Conservation (phyloP, 1,284 basidiomycete species). For the Lentinula novae-zelandiae region DNA sequence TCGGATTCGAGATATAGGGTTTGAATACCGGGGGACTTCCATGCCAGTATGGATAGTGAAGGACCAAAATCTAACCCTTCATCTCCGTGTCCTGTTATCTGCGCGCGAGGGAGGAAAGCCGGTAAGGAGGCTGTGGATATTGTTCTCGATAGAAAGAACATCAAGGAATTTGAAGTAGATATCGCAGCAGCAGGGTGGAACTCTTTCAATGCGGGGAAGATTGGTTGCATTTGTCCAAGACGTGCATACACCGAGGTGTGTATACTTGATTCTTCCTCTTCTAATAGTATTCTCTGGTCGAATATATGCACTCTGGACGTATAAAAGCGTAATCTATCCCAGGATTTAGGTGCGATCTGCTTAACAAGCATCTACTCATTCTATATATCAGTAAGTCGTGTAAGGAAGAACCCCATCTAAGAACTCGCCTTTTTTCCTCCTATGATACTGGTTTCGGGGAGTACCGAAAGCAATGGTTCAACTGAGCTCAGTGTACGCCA, state of each 20-base stretch:
- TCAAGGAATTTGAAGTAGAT: neutral
- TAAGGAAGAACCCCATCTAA: neutral
- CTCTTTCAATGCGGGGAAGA: neutral
- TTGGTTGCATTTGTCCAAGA: neutral
- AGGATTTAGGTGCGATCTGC: neutral
- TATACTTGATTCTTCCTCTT: neutral
- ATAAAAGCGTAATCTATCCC: constrained; percentile 3
- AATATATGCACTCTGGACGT: constrained; percentile 3
- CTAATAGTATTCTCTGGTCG: neutral
- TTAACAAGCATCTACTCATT: neutral
- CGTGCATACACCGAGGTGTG: constrained; percentile 2
- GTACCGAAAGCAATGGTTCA: constrained; percentile 1
- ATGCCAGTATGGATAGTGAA: neutral
- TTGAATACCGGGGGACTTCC: neutral
- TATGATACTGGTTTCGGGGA: neutral
- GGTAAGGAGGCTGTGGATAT: neutral
- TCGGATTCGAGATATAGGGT: neutral
- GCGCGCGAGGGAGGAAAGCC: neutral
- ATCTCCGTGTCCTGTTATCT: neutral
- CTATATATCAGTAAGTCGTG: neutral
- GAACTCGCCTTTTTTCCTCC: neutral
- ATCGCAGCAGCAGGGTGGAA: neutral
- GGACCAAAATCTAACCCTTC: constrained; percentile 2
- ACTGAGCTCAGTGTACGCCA: neutral
- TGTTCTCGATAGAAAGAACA: neutral